These are phyloP conservation scores for Paramyrothecium sp. DNA, from an alignment of 2,329 filamentous ascomycete species.

Conservation along the genomic window DNA sequence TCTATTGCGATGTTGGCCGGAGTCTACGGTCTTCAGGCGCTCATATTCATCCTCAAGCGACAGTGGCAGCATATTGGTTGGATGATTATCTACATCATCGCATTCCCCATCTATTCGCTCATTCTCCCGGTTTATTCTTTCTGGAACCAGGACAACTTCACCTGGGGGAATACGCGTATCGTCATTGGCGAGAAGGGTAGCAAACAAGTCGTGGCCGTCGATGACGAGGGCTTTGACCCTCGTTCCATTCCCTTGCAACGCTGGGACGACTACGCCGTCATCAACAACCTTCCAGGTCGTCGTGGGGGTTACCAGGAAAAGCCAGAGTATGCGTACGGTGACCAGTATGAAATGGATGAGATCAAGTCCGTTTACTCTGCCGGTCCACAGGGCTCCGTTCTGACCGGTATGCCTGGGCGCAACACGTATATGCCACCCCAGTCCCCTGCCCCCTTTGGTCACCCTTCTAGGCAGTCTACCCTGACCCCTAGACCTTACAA, in stretches of 20 bases:
- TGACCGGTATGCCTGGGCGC: constrained; percentile 76
- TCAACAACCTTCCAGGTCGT: constrained; percentile 87
- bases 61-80: constrained; percentile 99
- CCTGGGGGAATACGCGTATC: constrained; percentile 97
- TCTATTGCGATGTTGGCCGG: constrained; percentile 86
- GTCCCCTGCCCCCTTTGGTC: constrained; percentile 71
- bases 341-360: constrained; percentile 95
- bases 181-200: constrained; percentile 91
- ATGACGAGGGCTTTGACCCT: constrained; percentile 85
- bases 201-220: constrained; percentile 86
- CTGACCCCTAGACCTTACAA: constrained; percentile 47
- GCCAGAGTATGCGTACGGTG: constrained; percentile 62
- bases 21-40: constrained; percentile 91
- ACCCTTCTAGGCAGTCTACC: constrained; percentile 43
- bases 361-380: constrained; percentile 97
- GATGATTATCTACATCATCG: constrained; percentile 99
- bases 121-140: constrained; percentile 93
- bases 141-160: constrained; percentile 99
- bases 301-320: constrained; percentile 73
- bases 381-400: constrained; percentile 81
- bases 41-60: constrained; percentile 95
- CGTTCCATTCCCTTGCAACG: constrained; percentile 89
- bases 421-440: constrained; percentile 79
- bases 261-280: constrained; percentile 92
- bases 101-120: constrained; percentile 92